These are phyloP conservation scores for Obelidium mucronatum DNA, from an alignment of 192 early-diverging fungal species.

Conservation along the genomic window DNA sequence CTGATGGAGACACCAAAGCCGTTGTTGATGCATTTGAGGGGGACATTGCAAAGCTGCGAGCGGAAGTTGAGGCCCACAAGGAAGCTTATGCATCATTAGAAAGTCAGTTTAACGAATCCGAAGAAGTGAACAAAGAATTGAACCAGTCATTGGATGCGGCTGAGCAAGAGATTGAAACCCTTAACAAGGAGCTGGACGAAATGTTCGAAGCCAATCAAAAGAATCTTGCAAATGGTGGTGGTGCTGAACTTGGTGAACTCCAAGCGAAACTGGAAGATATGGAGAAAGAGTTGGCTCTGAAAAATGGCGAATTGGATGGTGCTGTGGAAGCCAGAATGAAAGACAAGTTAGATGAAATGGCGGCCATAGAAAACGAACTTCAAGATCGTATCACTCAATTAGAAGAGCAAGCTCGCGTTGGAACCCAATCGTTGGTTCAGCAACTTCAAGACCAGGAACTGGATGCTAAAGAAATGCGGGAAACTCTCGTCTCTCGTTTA, in stretches of 20 bases:
- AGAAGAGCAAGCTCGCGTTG: constrained; percentile 23
- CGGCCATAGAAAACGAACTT: constrained; percentile 8
- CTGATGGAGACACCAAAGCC: constrained; percentile 22
- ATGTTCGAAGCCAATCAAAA: background rate
- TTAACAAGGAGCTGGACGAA: constrained; percentile 28
- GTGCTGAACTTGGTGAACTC: background rate
- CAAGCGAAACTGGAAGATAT: background rate
- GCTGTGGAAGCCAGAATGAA: constrained; percentile 12
- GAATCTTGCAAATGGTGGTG: background rate
- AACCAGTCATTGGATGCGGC: constrained; percentile 20
- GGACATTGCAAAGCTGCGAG: background rate
- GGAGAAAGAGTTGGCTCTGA: background rate
- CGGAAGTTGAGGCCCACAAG: background rate
- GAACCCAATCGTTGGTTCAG: constrained; percentile 16
- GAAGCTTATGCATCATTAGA: background rate
- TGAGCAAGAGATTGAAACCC: constrained; percentile 30
- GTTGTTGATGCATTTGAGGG: constrained; percentile 14
- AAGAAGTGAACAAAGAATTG: constrained; percentile 28
- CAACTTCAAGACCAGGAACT: constrained; percentile 35
- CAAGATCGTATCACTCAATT: constrained; percentile 3
- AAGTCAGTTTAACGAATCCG: constrained; percentile 11
- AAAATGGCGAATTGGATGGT: constrained; percentile 14
- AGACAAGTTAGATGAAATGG: background rate
- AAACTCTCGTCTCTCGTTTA: constrained; percentile 23
- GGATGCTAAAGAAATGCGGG: constrained; percentile 40